Evolutionary conservation across 2,329 filamentous ascomycete genomes (phyloP), one percentile per base, ranked within the genome.

Genomic region (Epichloe sibirici): DNA sequence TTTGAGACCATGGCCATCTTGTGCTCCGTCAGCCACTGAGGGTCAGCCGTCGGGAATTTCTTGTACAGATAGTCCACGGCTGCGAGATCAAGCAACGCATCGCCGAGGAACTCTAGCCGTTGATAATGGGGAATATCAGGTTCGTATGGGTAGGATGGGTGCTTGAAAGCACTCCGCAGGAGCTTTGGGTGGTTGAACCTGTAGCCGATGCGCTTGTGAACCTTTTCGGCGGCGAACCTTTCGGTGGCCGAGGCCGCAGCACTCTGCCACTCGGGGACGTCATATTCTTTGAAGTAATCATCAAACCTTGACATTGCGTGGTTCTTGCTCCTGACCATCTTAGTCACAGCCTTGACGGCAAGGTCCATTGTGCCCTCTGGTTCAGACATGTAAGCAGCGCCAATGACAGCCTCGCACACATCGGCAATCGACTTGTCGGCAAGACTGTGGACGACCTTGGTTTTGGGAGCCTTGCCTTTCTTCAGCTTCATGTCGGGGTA

Each of bases 1-100:
- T 98, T 98, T 51, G 88, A 93, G 0, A 93, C 90, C 88, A 98
- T 96, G n/a, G 90, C 89, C 83, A 94, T 96, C 71, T 97, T 97
- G 75, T 97, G 91, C 68, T 97, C 93, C 0, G 93, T 97, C 54
- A 98, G 75, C 91, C 91, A 97, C 65, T 97, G 90, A 0, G 93
- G 91, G 62, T 95, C 90, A 53, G 85, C 87, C 49, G 80, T 73
- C 0, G 90, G 89, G 59, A 86, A 89, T 3, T 74, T 76, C 58
- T 82, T 77, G 69, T 89, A 97, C 4, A 98, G 75, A 60, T 88
- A 82, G 59, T 90, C 86, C 51, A 97, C 84, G 61, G 85, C 88
- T 11, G 77, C 85, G 81, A 91, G 86, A 63, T 96, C 90, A 1
- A 95, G 81, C 2, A 97, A 74, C 0, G 91, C 82, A 64, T 97